Evolutionary conservation across 2,329 filamentous ascomycete species (phyloP).

Genomic region (Arachnopeziza araneosa): DNA sequence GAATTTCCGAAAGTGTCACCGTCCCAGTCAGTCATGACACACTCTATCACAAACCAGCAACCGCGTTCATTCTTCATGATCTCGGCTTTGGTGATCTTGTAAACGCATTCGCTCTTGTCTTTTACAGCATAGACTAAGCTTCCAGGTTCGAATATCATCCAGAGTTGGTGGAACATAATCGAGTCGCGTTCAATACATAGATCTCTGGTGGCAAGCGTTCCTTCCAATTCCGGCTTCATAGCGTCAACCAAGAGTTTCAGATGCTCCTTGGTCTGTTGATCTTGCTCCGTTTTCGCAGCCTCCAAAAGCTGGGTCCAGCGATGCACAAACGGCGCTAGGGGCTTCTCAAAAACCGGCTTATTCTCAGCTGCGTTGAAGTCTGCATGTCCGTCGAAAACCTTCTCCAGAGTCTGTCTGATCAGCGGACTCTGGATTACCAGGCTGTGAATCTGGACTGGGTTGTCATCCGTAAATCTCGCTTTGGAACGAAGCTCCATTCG

Average conservation of each 20-base stretch:
- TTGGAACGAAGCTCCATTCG: not conserved
- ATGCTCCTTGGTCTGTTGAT: slow-evolving; percentile 28
- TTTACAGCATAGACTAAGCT: slow-evolving; percentile 5
- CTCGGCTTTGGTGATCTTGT: not conserved
- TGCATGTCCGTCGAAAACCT: slow-evolving; percentile 42
- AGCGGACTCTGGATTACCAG: slow-evolving; percentile 43
- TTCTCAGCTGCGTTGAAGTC: slow-evolving; percentile 42
- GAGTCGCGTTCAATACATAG: slow-evolving; percentile 33
- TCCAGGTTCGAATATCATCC: slow-evolving; percentile 34
- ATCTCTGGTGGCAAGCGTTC: slow-evolving; percentile 29
- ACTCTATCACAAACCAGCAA: not conserved
- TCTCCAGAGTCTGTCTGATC: slow-evolving; percentile 41
- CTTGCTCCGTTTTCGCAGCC: slow-evolving; percentile 26
- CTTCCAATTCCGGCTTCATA: slow-evolving; percentile 32
- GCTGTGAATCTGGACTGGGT: not conserved
- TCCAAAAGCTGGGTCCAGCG: slow-evolving; percentile 38
- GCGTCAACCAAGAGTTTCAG: slow-evolving; percentile 30
- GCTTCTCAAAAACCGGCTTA: slow-evolving; percentile 41
- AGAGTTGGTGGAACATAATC: slow-evolving; percentile 32
- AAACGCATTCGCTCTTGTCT: not conserved
- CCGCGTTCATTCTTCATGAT: not conserved
- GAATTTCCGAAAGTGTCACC: not conserved
- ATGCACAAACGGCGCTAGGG: slow-evolving; percentile 47
- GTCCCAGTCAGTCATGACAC: not conserved
- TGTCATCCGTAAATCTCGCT: not conserved